Evolutionary conservation across 345 rosid species (phyloP).

Genomic region (Eucalyptus globulus): DNA sequence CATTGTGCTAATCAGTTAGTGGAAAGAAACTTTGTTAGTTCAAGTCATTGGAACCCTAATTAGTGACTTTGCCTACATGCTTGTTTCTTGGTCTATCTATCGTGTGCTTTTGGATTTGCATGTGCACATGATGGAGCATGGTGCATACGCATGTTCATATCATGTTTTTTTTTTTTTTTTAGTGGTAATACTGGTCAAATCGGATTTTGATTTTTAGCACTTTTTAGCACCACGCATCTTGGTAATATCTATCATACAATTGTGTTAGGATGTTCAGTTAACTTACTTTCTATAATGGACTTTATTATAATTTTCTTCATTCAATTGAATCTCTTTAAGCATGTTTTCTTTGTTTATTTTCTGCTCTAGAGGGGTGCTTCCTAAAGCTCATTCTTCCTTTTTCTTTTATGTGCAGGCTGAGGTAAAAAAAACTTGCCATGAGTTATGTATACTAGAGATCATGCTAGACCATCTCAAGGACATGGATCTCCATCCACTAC

Average conservation of each 20-base stretch:
- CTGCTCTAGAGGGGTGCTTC: neutral
- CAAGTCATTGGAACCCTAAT: neutral
- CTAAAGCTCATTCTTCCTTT: neutral
- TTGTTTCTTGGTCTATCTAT: neutral
- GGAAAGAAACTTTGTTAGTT: neutral
- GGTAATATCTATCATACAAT: neutral
- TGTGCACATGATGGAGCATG: neutral
- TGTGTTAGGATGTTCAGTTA: neutral
- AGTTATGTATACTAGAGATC: slow-evolving; percentile 44
- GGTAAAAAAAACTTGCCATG: slow-evolving; percentile 33
- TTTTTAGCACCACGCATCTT: neutral
- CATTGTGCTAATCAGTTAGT: neutral
- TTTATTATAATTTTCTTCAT: neutral
- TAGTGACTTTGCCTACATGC: neutral
- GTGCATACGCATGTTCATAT: neutral
- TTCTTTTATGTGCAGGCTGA: slow-evolving; percentile 34
- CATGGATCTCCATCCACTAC: slow-evolving; percentile 56
- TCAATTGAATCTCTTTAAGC: neutral
- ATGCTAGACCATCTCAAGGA: slow-evolving; percentile 48
- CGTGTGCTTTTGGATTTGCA: neutral
- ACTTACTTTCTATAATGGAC: neutral
- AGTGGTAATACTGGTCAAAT: neutral
- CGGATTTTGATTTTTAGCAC: neutral
- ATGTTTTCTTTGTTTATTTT: neutral
- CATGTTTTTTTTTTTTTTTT: neutral